Conservation (phyloP, 1,284 basidiomycete species). For the Ganoderma sinense region DNA sequence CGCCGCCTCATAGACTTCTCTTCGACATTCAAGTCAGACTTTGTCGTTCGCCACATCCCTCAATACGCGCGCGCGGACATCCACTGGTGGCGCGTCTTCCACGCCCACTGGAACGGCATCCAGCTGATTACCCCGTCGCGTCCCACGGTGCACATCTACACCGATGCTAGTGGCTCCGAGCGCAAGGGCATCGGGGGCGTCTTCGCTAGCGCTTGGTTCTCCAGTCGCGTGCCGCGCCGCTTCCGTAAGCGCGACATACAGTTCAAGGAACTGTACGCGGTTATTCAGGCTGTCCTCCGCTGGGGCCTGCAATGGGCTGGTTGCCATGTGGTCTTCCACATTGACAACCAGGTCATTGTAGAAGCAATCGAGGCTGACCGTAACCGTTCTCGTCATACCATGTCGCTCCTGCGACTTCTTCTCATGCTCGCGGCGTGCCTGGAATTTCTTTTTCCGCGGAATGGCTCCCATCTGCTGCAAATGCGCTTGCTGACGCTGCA, state of each 20-base stretch:
- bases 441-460: slow-evolving; percentile 8
- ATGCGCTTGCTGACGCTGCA: slow-evolving; percentile 20
- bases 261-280: slow-evolving; percentile 16
- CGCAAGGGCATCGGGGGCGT: slow-evolving; percentile 7
- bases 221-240: slow-evolving; percentile 7
- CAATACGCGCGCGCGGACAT: slow-evolving; percentile 12
- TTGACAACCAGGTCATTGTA: slow-evolving; percentile 17
- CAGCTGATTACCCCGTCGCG: slow-evolving; percentile 4
- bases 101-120: slow-evolving; percentile 10
- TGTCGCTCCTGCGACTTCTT: slow-evolving; percentile 12
- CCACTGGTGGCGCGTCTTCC: slow-evolving; percentile 15
- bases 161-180: slow-evolving; percentile 12
- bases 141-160: slow-evolving; percentile 8
- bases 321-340: slow-evolving; percentile 17
- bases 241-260: slow-evolving; percentile 11
- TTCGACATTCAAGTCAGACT: background rate
- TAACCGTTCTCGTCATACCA: slow-evolving; percentile 11
- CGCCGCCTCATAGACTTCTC: slow-evolving; percentile 15
- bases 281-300: slow-evolving; percentile 5
- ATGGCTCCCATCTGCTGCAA: slow-evolving; percentile 12
- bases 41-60: slow-evolving; percentile 9
- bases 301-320: slow-evolving; percentile 12
- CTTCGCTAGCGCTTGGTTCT: background rate
- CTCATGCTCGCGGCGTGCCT: slow-evolving; percentile 17
- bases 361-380: slow-evolving; percentile 13